Evolutionary conservation across 2,329 filamentous ascomycete species (phyloP).

Genomic region (Fusarium kyushuense): DNA sequence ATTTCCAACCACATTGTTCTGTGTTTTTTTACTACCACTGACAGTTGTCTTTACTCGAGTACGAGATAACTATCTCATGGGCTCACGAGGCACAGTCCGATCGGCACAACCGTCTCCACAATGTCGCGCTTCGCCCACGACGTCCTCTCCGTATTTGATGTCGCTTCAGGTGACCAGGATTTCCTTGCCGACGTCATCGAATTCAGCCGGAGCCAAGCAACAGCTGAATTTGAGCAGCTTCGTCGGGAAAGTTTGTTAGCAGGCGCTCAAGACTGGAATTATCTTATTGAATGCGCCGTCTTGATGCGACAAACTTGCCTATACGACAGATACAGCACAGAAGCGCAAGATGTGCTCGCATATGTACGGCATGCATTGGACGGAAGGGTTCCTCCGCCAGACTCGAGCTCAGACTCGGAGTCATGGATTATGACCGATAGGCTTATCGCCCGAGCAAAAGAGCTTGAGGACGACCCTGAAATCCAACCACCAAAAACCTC

Average conservation of each 20-base stretch:
- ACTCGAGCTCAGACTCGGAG: constrained; percentile 6
- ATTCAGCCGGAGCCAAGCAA: constrained; percentile 37
- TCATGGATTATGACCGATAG: constrained; percentile 55
- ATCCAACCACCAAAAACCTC: constrained; percentile 29
- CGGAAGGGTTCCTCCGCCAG: constrained; percentile 11
- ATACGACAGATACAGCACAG: constrained; percentile 38
- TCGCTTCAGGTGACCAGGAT: constrained; percentile 47
- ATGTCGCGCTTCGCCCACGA: constrained; percentile 43
- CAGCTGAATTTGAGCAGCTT: constrained; percentile 48
- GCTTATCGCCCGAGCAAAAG: constrained; percentile 50
- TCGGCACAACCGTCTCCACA: constrained; percentile 30
- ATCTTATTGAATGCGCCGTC: constrained; percentile 51
- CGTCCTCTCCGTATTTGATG: constrained; percentile 52
- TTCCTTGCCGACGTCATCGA: constrained; percentile 52
- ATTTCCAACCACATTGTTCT: background rate
- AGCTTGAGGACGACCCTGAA: constrained; percentile 44
- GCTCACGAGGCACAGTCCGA: constrained; percentile 10
- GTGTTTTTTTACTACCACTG: background rate
- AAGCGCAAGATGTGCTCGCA: constrained; percentile 52
- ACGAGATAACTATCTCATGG: constrained; percentile 3
- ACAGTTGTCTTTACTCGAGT: background rate
- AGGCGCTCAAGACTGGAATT: constrained; percentile 52
- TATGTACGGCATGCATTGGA: constrained; percentile 48
- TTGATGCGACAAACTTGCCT: constrained; percentile 43
- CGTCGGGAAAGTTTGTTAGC: constrained; percentile 51